Base-by-base conservation (phyloP, 192 early-diverging fungal species). In the Rhizoclosmatium sp. region DNA sequence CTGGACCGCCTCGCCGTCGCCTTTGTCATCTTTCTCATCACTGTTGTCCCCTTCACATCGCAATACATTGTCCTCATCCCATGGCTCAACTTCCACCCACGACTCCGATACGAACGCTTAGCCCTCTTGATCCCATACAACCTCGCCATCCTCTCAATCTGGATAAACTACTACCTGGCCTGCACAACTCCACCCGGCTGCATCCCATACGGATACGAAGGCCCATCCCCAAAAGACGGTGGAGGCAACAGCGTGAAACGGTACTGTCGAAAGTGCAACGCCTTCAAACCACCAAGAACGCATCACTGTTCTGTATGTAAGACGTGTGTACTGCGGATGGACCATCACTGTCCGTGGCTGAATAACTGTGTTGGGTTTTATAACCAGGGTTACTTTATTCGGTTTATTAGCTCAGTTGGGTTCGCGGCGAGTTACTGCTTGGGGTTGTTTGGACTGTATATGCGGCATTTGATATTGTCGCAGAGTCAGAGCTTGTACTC, bases 81-180 rank as follows among this genome's bases (percentile, higher is more conserved):
- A 19, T 89, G 85, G 85, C 82, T 89, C 31, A 48, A 69, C 12
- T 87, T 79, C 65, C 4, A 39, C 39, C 48, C 54, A 21, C 48
- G 59, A 78, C 60, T 58, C 31, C 2, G 58, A 80, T 2, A 45
- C 67, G 19, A 67, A 44, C 48, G 58, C 62, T n/a, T 69, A 48
- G 19, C 65, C 92, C 12, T 88, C 91, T 76, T 84, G 10, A 85
- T 86, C 9, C 91, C 92, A 3, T 96, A 97, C 87, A 94, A 99
- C 83, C 65, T 93, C 47, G 85, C 89, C 60, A 88, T 95, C 39
- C 82, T 91, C 44, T 86, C 93, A 47, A 90, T 97, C n/a, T 93
- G 90, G 83, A 86, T 93, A 85, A 97, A 98, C 85, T 99, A 98
- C 82, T 93, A 88, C 69, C 84, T 95, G 40, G 92, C 93, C 10